Percentiles rank a stretch among this genome's conserved stretches.
Evolutionary conservation across 257 asterid species (phyloP).

Genomic region (Scutellaria baicalensis): DNA sequence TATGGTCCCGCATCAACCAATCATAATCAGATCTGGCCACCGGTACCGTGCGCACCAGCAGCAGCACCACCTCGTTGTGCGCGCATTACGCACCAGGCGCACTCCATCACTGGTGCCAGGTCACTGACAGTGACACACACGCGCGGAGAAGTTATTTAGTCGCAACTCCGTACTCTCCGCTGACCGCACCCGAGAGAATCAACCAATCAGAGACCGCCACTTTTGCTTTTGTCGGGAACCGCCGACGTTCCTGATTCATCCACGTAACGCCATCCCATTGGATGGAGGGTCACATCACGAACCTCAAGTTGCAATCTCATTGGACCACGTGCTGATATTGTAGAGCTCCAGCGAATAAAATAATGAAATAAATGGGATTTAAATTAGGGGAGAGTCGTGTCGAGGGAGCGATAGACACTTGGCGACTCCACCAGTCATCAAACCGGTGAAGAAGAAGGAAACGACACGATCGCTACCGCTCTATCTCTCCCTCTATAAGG

Average conservation of each 20-base stretch:
- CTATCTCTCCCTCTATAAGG: conserved; percentile 27
- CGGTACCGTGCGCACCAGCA: background rate
- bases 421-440: conserved; percentile 55
- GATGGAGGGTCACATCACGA: conserved; percentile 13
- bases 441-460: conserved; percentile 63
- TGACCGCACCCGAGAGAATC: conserved; percentile 32
- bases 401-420: conserved; percentile 64
- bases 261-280: conserved; percentile 41
- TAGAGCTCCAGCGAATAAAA: conserved; percentile 14
- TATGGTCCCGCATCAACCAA: too few species aligned
- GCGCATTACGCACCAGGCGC: conserved; percentile 16
- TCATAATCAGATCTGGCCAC: background rate
- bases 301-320: conserved; percentile 1
- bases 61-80: conserved; percentile 1
- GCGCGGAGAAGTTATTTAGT: background rate
- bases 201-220: conserved; percentile 22
- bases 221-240: conserved; percentile 18
- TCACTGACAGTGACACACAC: conserved; percentile 15
- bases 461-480: conserved; percentile 53
- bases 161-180: conserved; percentile 29
- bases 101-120: background rate
- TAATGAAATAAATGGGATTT: conserved; percentile 13
- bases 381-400: conserved; percentile 27
- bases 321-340: conserved; percentile 47
- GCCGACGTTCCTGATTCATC: conserved; percentile 23